phyloP scores from a whole-genome alignment of 2,329 filamentous ascomycete genomes.

The Scolecobasidium constrictum region DNA sequence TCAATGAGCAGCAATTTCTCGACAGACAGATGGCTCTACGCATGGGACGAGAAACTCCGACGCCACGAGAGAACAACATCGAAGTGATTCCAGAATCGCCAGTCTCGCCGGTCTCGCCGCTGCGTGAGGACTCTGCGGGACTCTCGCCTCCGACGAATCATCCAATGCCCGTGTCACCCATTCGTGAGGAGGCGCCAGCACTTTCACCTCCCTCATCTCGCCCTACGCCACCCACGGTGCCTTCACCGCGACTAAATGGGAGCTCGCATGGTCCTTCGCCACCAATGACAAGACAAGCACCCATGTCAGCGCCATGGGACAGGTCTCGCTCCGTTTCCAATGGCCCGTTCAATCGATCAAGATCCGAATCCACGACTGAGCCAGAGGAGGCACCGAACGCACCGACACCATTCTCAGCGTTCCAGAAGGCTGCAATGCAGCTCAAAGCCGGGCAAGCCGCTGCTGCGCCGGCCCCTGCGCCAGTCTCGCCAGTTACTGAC shows the following conservation, averaged over 20 bases:
- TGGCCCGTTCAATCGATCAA: slow-evolving; percentile 13
- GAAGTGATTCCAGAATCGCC: slow-evolving; percentile 7
- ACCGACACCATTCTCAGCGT: slow-evolving; percentile 30
- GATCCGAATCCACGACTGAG: slow-evolving; percentile 19
- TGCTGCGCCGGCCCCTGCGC: background rate
- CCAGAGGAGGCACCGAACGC: slow-evolving; percentile 6
- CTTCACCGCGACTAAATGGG: background rate
- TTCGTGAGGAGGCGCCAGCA: too few relatives aligned
- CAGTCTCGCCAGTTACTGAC: background rate
- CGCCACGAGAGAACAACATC: slow-evolving; percentile 13
- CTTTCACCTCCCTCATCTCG: background rate
- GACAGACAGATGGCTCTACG: slow-evolving; percentile 75
- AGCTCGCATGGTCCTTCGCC: background rate
- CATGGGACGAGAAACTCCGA: slow-evolving; percentile 56
- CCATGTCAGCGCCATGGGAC: background rate
- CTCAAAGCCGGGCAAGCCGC: slow-evolving; percentile 17
- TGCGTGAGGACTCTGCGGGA: background rate
- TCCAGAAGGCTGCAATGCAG: slow-evolving; percentile 33
- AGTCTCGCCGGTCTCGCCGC: background rate
- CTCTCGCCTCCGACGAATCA: background rate
- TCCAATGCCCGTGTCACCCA: background rate
- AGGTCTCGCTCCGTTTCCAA: slow-evolving; percentile 1
- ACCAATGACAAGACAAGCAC: too few relatives aligned
- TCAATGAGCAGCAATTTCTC: slow-evolving; percentile 76
- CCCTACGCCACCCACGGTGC: background rate